Evolutionary conservation across 2,329 filamentous ascomycete species (phyloP).

Genomic region (Xylaria sp.): DNA sequence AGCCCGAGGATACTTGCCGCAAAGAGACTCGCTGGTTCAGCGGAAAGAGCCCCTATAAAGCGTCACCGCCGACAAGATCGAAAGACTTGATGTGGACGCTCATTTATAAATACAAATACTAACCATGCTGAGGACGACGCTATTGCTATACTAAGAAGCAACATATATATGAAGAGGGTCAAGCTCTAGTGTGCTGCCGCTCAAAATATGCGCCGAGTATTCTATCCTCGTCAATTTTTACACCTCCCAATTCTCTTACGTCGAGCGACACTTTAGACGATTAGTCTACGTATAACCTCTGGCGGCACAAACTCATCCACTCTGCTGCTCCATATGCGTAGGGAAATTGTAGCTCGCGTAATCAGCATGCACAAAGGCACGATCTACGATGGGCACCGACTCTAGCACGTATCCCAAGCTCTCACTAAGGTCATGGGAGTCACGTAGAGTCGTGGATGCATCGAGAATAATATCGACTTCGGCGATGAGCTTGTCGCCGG

Average conservation of each 20-base stretch:
- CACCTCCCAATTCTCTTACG: neutral
- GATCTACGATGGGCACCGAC: constrained; percentile 81
- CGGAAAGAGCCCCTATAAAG: neutral
- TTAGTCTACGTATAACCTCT: neutral
- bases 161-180: neutral
- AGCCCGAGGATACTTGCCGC: neutral
- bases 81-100: constrained; percentile 1
- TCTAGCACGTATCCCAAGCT: constrained; percentile 83
- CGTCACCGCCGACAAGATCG: neutral
- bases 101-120: neutral
- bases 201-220: neutral
- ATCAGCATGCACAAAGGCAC: constrained; percentile 76
- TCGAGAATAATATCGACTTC: constrained; percentile 87
- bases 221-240: neutral
- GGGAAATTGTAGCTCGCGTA: constrained; percentile 71
- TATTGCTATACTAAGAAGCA: neutral
- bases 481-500: constrained; percentile 85
- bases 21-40: neutral
- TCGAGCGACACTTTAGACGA: neutral
- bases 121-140: neutral
- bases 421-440: constrained; percentile 79
- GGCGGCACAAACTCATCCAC: constrained; percentile 24
- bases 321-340: constrained; percentile 64
- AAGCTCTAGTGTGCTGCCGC: neutral
- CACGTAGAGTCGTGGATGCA: constrained; percentile 77